A percentile compares a stretch with the other conserved stretches of the same genome.
phyloP scores from a whole-genome alignment of 768 basidiomycete species.

The Asterophora parasitica region DNA sequence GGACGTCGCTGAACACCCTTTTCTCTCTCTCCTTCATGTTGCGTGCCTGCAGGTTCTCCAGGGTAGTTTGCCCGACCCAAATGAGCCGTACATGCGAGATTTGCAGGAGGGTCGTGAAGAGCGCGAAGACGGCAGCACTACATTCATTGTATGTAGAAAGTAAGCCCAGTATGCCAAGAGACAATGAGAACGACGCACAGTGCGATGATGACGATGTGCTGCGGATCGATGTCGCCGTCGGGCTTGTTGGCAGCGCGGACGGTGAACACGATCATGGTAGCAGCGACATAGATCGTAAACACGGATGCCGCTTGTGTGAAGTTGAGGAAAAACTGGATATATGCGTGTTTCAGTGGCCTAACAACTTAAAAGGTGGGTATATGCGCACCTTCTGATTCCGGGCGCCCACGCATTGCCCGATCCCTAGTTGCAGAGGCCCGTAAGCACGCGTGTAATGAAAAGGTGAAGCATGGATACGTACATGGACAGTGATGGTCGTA shows the following conservation, averaged over 20 bases:
- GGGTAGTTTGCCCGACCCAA: slow-evolving; percentile 63
- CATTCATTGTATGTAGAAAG: not conserved
- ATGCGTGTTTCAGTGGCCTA: not conserved
- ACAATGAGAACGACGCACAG: slow-evolving; percentile 45
- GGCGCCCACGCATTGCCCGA: slow-evolving; percentile 93
- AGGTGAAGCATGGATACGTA: slow-evolving; percentile 29
- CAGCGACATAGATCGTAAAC: slow-evolving; percentile 60
- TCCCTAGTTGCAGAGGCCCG: slow-evolving; percentile 44
- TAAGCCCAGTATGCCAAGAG: not conserved
- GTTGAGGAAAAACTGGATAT: slow-evolving; percentile 72
- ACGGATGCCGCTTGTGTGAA: slow-evolving; percentile 63
- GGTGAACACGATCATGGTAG: slow-evolving; percentile 52
- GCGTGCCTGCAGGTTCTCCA: slow-evolving; percentile 64
- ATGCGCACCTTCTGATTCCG: slow-evolving; percentile 74
- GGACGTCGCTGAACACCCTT: slow-evolving; percentile 41
- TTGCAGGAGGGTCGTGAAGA: slow-evolving; percentile 63
- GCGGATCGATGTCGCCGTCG: slow-evolving; percentile 46
- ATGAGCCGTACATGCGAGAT: slow-evolving; percentile 59
- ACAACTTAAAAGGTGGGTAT: not conserved
- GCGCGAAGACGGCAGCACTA: slow-evolving; percentile 64
- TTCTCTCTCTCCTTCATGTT: slow-evolving; percentile 64
- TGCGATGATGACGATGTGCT: slow-evolving; percentile 67
- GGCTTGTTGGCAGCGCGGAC: slow-evolving; percentile 26
- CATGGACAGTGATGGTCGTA: slow-evolving; percentile 92
- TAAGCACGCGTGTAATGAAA: not conserved